phyloP scores from a whole-genome alignment of 2,329 filamentous ascomycete genomes.

The Diaporthe vexans region DNA sequence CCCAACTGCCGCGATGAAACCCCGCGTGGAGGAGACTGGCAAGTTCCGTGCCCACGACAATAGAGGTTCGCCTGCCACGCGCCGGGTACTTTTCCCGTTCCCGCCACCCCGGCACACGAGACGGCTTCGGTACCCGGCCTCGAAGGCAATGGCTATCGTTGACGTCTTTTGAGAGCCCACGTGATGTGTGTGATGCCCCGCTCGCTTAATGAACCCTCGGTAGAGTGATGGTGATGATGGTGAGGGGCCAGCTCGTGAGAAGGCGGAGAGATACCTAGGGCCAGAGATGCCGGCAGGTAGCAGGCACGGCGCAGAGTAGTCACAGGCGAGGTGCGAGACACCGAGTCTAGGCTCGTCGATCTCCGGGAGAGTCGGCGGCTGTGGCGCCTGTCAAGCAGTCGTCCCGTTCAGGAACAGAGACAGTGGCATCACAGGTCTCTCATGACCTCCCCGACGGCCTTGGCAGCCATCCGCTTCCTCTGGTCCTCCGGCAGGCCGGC shows the following conservation, averaged over 20 bases:
- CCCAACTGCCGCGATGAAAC: not conserved
- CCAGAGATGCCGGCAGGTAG: not conserved
- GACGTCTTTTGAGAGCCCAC: not conserved
- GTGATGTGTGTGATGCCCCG: not conserved
- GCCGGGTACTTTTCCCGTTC: not conserved
- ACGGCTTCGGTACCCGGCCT: too few species aligned
- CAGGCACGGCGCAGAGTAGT: not conserved
- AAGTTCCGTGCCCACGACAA: not conserved
- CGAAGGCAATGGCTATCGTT: not conserved
- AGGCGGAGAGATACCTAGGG: not conserved
- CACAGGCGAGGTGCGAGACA: not conserved
- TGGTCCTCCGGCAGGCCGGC: constrained; percentile 72
- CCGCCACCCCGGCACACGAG: not conserved
- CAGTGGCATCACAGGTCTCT: constrained; percentile 61
- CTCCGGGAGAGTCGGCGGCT: not conserved
- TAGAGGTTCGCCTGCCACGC: not conserved
- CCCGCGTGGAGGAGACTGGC: too few species aligned
- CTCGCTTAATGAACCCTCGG: not conserved
- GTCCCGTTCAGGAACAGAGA: not conserved
- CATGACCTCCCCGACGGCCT: constrained; percentile 76
- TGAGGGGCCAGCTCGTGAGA: too few species aligned
- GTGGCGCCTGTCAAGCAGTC: not conserved
- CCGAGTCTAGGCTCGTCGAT: not conserved
- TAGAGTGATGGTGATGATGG: not conserved
- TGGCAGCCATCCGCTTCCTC: constrained; percentile 71